Evolutionary conservation across 176 grass and related monocot genomes (phyloP), one percentile per base, ranked within the genome.

Genomic region (Ensete glaucum): DNA sequence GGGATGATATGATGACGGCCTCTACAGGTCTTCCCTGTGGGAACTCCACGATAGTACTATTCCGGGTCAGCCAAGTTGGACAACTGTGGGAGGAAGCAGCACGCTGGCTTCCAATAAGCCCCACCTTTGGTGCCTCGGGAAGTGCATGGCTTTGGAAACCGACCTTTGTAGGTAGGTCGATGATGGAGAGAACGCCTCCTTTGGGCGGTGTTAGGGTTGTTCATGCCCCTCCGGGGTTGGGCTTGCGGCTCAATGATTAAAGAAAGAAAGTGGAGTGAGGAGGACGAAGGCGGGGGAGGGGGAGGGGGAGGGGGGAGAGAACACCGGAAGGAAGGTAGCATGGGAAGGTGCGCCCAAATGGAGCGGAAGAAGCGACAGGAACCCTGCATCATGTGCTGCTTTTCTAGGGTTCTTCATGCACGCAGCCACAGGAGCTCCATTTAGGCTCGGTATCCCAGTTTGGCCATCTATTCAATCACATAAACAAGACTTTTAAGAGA

Each of bases 221-320:
- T 57, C 52, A 55, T 73, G 52, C 11, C 17, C 13, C 71, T 2
- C 14, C 12, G 19, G 8, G 2, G 25, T 14, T 75, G 51, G 74
- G 74, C 74, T 76, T 76, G 74, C 27, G 74, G 74, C 55, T 51
- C 74, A 76, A 76, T 63, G 74, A 76, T 76, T 76, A 76, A 76
- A 76, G 57, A 76, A 50, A 52, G 29, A 21, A 63, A 64, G 56
- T 9, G 25, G 21, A 56, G 52, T 8, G 52, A 27, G 71, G 10
- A 11, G 22, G 1, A 54, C 10, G 52, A 50, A 54, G 34, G 56
- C 1, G 6, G 2, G 3, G 34, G 22, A 23, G 22, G 3, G 34
- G 24, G 24, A 1, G 2, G 3, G 34, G 22, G 0, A 0, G 3
- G 34, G 24, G 24, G 3, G 34, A 6, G 34, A 43, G 34, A 43